Evolutionary conservation across 176 grass and related monocot species (phyloP).

Genomic region (Rhynchospora breviuscula): DNA sequence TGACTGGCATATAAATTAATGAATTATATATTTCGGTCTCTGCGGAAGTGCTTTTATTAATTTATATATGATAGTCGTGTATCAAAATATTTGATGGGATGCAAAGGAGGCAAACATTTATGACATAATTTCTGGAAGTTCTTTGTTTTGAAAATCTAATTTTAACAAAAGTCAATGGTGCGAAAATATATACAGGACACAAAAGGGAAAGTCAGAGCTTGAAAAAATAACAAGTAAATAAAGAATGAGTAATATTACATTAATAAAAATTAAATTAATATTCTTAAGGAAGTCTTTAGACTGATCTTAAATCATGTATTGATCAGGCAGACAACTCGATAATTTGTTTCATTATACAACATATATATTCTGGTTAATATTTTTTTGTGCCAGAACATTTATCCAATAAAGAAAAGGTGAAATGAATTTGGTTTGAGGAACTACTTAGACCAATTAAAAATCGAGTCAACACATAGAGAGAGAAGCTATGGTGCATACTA

Average conservation of each 20-base stretch:
- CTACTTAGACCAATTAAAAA: no score
- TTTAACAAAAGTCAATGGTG: background rate
- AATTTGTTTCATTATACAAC: no score
- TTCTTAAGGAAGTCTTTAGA: background rate
- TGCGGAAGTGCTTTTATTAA: background rate
- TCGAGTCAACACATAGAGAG: no score
- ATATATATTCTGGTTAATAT: no score
- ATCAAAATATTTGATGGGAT: background rate
- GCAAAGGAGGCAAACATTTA: background rate
- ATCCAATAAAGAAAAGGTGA: no score
- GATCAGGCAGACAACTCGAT: background rate
- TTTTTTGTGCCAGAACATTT: no score
- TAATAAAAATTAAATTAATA: background rate
- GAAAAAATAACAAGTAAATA: background rate
- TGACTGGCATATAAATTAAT: background rate
- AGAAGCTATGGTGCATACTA: no score
- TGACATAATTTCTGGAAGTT: background rate
- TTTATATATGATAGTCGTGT: no score
- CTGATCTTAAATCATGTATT: background rate
- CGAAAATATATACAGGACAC: background rate
- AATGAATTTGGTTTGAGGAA: no score
- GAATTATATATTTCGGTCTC: background rate
- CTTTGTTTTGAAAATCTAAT: background rate
- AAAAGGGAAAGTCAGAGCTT: background rate
- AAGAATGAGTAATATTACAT: background rate